Conservation (phyloP, 805 yeast species). For the Cephaloascus fragrans region DNA sequence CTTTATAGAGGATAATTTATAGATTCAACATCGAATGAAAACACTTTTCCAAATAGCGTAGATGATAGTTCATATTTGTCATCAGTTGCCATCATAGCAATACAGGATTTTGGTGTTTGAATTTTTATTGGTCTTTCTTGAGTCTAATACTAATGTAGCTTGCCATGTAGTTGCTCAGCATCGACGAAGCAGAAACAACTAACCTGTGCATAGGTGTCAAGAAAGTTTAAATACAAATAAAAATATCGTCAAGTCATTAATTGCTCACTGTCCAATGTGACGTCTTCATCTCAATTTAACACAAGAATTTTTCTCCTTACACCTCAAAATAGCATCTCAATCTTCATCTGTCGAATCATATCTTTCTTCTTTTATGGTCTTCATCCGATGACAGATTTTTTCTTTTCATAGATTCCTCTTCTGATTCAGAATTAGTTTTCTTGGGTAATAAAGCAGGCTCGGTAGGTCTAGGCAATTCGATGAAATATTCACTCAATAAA, state of each 20-base stretch:
- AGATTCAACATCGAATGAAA: background rate
- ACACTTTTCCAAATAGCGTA: background rate
- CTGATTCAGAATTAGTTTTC: conserved; percentile 12
- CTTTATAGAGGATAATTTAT: background rate
- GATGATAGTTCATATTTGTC: background rate
- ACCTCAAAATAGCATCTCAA: background rate
- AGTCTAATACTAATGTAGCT: too few relatives aligned
- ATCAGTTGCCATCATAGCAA: conserved; percentile 6
- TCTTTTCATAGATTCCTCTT: conserved; percentile 8
- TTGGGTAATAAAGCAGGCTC: conserved; percentile 56
- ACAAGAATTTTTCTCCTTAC: too few relatives aligned
- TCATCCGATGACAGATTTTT: conserved; percentile 4
- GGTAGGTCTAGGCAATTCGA: conserved; percentile 68
- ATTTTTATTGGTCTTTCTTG: too few relatives aligned
- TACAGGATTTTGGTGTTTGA: background rate
- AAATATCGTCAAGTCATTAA: too few relatives aligned
- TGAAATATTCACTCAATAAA: conserved; percentile 56
- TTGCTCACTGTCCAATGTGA: too few relatives aligned
- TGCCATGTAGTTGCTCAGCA: too few relatives aligned
- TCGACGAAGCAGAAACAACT: too few relatives aligned
- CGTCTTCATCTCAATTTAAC: too few relatives aligned
- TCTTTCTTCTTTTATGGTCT: conserved; percentile 11
- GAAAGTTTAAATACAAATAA: too few relatives aligned
- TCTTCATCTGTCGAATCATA: conserved; percentile 4
- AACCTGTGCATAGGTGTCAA: too few relatives aligned